Evolutionary conservation across 2,329 filamentous ascomycete species (phyloP).

Genomic region (Aspergillus intermedius): DNA sequence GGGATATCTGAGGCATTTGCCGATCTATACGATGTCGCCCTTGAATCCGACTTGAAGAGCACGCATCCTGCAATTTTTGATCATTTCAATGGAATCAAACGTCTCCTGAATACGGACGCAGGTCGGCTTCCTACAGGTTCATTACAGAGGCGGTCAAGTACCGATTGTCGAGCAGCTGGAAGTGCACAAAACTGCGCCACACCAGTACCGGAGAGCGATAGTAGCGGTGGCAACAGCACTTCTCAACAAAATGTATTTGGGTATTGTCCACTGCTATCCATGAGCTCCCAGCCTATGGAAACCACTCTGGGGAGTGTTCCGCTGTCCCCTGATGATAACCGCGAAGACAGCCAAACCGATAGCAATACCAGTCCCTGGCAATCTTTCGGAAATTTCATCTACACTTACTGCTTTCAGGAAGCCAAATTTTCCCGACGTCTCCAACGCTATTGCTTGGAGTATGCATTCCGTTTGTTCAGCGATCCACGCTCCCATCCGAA

Average conservation of each 20-base stretch:
- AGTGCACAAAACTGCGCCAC: no score
- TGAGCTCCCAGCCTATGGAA: no score
- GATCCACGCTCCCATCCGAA: slow-evolving; percentile 41
- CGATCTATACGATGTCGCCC: slow-evolving; percentile 56
- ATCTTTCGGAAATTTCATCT: slow-evolving; percentile 4
- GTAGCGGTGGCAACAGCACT: no score
- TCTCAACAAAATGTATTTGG: no score
- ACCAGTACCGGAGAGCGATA: no score
- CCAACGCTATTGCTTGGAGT: slow-evolving; percentile 59
- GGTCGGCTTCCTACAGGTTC: not conserved
- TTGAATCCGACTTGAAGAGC: slow-evolving; percentile 39
- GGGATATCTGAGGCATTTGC: slow-evolving; percentile 67
- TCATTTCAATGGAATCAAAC: not conserved
- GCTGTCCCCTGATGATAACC: no score
- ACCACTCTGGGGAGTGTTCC: no score
- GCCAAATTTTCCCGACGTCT: slow-evolving; percentile 63
- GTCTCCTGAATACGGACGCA: no score
- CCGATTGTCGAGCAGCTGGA: no score
- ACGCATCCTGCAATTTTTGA: not conserved
- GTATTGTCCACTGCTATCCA: no score
- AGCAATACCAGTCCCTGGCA: no score
- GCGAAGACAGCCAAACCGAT: no score
- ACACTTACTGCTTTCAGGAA: slow-evolving; percentile 58
- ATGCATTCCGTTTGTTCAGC: slow-evolving; percentile 53
- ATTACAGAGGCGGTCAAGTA: not conserved